Conservation (phyloP, 2,329 filamentous ascomycete genomes). For the Exophiala sp. region DNA sequence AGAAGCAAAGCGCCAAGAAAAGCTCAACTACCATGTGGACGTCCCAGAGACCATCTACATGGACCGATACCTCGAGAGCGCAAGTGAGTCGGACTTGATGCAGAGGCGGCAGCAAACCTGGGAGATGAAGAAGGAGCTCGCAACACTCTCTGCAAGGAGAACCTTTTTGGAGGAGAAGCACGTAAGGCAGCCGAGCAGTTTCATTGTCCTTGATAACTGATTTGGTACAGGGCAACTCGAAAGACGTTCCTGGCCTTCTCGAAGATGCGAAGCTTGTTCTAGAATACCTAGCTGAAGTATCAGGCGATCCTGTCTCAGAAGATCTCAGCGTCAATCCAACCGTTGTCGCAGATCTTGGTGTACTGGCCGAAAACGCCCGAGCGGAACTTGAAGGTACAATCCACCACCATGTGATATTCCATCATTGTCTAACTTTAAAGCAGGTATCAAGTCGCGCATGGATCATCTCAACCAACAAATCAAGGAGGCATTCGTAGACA, state of each 20-base stretch:
- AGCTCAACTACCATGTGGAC: constrained; percentile 72
- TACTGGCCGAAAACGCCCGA: constrained; percentile 19
- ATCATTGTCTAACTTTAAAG: not conserved
- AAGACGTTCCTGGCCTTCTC: constrained; percentile 23
- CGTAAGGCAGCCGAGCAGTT: constrained; percentile 6
- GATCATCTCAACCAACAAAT: constrained; percentile 39
- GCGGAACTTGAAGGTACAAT: constrained; percentile 20
- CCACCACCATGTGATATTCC: not conserved
- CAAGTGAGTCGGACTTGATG: constrained; percentile 59
- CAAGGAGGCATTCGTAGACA: constrained; percentile 59
- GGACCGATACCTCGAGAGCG: constrained; percentile 78
- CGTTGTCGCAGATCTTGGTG: constrained; percentile 17
- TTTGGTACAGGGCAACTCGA: constrained; percentile 19
- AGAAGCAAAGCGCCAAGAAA: constrained; percentile 57
- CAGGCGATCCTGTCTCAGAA: constrained; percentile 13
- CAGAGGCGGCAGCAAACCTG: constrained; percentile 66
- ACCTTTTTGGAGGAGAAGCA: constrained; percentile 36
- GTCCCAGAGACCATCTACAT: constrained; percentile 81
- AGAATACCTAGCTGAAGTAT: constrained; percentile 18
- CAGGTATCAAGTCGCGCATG: constrained; percentile 16
- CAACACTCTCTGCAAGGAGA: constrained; percentile 50
- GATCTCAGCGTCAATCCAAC: constrained; percentile 16
- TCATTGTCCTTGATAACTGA: not conserved
- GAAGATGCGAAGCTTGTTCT: constrained; percentile 24
- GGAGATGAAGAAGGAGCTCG: constrained; percentile 66